phyloP scores from a whole-genome alignment of 441 rosid genomes.

The Capsella rubella region DNA sequence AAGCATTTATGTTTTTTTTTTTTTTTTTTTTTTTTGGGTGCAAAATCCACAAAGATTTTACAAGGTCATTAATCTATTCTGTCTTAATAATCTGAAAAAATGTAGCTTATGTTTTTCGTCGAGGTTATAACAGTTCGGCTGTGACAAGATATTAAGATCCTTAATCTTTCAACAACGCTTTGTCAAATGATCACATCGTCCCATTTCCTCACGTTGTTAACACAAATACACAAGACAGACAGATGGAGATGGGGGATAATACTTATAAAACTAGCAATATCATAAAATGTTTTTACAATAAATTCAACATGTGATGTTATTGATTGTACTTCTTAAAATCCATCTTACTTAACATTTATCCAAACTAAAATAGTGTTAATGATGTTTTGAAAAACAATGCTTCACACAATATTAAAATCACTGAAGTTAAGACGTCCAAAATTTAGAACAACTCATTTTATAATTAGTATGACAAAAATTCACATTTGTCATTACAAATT shows the following conservation, averaged over 20 bases:
- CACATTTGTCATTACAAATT: not conserved
- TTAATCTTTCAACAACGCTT: not conserved
- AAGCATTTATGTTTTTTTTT: constrained; percentile 14
- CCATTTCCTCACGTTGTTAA: constrained; percentile 12
- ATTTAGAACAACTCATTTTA: too few relatives aligned
- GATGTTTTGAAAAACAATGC: not conserved
- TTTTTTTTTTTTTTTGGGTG: not conserved
- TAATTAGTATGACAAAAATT: not conserved
- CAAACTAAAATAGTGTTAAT: too few relatives aligned
- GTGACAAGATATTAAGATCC: not conserved
- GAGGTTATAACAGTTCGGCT: not conserved
- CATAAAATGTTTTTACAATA: not conserved
- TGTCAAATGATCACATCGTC: constrained; percentile 12
- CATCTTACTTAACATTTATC: too few relatives aligned
- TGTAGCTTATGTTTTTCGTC: not conserved
- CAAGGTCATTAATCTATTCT: not conserved
- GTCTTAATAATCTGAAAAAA: not conserved
- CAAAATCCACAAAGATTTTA: not conserved
- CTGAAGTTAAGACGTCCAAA: not conserved
- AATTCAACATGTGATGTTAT: not conserved
- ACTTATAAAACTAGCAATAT: not conserved
- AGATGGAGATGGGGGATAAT: too few relatives aligned
- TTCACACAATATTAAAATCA: not conserved
- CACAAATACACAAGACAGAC: not conserved
- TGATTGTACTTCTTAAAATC: not conserved